Base-by-base conservation (phyloP, 2,329 filamentous ascomycete species). In the Trichophaea hybrida region DNA sequence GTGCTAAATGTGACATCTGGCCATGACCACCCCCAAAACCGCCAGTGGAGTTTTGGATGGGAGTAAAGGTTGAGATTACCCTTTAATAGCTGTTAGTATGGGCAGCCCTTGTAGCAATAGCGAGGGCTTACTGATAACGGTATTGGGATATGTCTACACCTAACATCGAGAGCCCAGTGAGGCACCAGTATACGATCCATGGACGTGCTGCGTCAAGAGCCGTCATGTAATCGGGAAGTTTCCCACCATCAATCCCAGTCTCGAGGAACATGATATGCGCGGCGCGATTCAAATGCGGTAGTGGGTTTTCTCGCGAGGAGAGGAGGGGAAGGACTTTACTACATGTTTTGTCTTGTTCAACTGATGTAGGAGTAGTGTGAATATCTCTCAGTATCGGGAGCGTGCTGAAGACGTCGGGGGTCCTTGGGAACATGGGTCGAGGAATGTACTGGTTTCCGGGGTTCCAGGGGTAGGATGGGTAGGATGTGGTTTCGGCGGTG, bases 21-120 rank as follows among this genome's bases (percentile, higher is more conserved):
- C 91, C 89, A 71, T 89, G 85, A n/a, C 93, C 90, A 64, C 91
- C 93, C 56, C 89, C 93, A 71, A 95, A 95, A 1, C 93, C 93
- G 55, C 93, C 93, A 13, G 77, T 77, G 24, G 76, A 72, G 72
- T 96, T 94, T 73, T 97, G 93, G 73, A 91, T 83, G 49, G 87
- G 81, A 52, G 77, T 78, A 55, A 93, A 83, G 5, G 90, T 96
- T 61, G 82, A 79, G 55, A 86, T 75, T 60, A 91, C 73, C 52
- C 80, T 53, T 31, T n/a, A 37, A n/a, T 17, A 6, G 48, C n/a
- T 43, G 38, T 43, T 43, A 43, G 38, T 15, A 43, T 51, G n/a
- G 80, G 66, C 54, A 17, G 43, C n/a, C 15, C 12, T 15, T 44
- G 76, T 65, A 75, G 80, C 73, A 79, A 33, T 31, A 35, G 24